phyloP scores from a whole-genome alignment of 805 yeast genomes.

The Metschnikowia peoriensis region DNA sequence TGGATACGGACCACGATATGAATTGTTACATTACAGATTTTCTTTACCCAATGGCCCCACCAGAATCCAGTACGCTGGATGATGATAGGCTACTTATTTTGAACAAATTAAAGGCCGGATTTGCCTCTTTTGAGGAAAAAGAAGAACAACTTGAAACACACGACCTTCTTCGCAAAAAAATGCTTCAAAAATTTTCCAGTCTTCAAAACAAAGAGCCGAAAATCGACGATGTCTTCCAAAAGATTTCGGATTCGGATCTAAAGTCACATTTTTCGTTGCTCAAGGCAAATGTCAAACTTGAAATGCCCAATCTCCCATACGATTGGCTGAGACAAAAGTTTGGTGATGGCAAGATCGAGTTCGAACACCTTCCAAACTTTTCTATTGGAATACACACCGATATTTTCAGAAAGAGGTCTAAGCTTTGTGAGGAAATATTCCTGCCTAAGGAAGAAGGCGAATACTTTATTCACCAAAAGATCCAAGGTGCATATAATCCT shows the following conservation, averaged over 20 bases:
- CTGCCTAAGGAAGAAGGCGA: conserved; percentile 21
- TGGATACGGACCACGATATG: conserved; percentile 28
- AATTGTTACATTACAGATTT: conserved; percentile 30
- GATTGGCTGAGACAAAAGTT: conserved; percentile 23
- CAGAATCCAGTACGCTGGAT: background rate
- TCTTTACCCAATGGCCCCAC: conserved; percentile 21
- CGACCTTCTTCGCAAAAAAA: conserved; percentile 1
- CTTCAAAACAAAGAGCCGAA: conserved; percentile 4
- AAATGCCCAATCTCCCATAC: background rate
- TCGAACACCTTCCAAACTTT: conserved; percentile 22
- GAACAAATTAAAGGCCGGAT: background rate
- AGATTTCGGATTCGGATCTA: conserved; percentile 1
- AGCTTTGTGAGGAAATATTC: conserved; percentile 24
- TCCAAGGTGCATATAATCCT: conserved; percentile 24
- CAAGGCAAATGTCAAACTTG: background rate
- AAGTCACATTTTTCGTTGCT: background rate
- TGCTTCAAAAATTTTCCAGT: background rate
- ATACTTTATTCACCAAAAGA: conserved; percentile 23
- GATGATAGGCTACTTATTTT: conserved; percentile 6
- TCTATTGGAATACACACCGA: conserved; percentile 36
- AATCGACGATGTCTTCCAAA: conserved; percentile 2
- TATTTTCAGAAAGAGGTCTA: conserved; percentile 33
- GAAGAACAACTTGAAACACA: background rate
- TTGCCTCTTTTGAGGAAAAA: background rate
- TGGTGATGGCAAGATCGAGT: conserved; percentile 35